Conservation (phyloP, 2,329 filamentous ascomycete species). For the Pseudogymnoascus sp. region DNA sequence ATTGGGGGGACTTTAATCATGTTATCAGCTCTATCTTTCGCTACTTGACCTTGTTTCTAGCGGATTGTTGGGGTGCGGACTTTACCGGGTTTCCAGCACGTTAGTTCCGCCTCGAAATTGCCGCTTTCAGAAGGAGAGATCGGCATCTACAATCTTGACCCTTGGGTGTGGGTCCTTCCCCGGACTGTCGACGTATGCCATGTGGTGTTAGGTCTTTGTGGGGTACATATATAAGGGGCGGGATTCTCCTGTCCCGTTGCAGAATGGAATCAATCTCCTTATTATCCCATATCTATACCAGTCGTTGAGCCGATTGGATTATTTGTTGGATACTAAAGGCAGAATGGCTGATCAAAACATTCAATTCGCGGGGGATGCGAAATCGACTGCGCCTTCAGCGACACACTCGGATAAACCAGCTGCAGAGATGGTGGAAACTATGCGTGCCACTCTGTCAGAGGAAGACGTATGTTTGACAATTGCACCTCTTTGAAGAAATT, state of each 20-base stretch:
- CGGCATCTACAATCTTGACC: background rate
- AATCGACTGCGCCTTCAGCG: background rate
- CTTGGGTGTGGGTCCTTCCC: background rate
- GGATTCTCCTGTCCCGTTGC: background rate
- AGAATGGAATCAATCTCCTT: background rate
- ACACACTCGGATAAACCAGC: background rate
- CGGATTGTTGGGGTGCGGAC: background rate
- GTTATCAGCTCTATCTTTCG: background rate
- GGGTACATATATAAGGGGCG: constrained; percentile 6
- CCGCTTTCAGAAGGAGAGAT: background rate
- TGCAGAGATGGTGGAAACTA: background rate
- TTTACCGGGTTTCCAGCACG: background rate
- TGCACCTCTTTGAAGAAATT: background rate
- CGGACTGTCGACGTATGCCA: background rate
- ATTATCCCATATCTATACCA: background rate
- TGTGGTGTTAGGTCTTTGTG: background rate
- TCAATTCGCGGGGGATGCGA: background rate
- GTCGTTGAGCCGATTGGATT: background rate
- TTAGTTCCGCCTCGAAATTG: background rate
- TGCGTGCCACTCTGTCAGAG: background rate
- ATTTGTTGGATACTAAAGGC: background rate
- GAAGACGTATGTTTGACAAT: constrained; percentile 8
- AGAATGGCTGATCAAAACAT: background rate
- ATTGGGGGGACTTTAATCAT: background rate
- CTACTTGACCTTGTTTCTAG: background rate